phyloP scores from a whole-genome alignment of 768 basidiomycete species.

The Auricularia sp. region DNA sequence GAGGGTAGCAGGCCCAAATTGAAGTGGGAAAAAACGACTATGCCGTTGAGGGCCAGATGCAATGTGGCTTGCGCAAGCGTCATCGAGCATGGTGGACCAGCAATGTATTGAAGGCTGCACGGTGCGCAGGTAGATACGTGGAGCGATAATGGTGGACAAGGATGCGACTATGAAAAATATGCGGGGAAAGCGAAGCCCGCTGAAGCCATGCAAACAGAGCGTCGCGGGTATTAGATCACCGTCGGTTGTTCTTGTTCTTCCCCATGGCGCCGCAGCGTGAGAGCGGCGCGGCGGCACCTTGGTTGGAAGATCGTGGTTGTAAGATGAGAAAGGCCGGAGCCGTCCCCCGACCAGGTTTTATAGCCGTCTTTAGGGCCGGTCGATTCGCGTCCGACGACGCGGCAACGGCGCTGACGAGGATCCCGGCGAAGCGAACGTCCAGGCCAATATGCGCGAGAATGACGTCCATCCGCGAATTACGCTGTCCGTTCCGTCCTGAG shows the following conservation, averaged over 20 bases:
- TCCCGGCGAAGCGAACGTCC: not conserved
- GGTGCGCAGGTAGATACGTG: too few species aligned
- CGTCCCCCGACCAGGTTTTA: not conserved
- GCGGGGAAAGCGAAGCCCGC: constrained; percentile 1
- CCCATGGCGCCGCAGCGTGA: not conserved
- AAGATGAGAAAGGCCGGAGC: not conserved
- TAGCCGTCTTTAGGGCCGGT: not conserved
- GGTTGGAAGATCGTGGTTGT: not conserved
- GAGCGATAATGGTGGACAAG: not conserved
- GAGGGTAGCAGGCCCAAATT: too few species aligned
- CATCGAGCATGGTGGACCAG: too few species aligned
- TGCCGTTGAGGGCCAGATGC: too few species aligned
- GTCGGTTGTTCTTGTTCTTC: not conserved
- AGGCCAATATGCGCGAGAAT: not conserved
- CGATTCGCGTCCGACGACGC: not conserved
- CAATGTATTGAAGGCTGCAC: too few species aligned
- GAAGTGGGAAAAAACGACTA: too few species aligned
- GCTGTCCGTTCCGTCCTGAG: not conserved
- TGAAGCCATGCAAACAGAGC: not conserved
- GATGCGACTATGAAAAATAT: not conserved
- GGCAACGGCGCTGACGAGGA: not conserved
- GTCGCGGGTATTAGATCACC: not conserved
- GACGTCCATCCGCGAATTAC: too few species aligned
- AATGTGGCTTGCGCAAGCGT: too few species aligned
- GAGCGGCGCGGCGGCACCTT: not conserved